Conservation (phyloP, 1,139 yeast species). For the Torulaspora globosa region DNA sequence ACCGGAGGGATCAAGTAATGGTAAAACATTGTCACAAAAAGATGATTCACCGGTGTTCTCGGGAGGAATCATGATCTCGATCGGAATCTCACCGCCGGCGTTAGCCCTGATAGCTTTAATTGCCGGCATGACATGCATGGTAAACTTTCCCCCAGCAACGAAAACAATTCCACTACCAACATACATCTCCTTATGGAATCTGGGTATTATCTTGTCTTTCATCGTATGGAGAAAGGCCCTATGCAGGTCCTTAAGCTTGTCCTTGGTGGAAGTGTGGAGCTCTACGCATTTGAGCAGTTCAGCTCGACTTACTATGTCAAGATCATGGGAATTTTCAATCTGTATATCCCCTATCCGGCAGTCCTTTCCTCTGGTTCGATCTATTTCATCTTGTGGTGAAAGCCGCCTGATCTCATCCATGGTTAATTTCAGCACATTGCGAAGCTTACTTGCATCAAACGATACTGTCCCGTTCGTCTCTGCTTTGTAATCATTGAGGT, state of each 20-base stretch:
- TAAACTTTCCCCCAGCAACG: slow-evolving; percentile 77
- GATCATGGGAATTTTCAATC: slow-evolving; percentile 1
- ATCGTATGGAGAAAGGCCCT: slow-evolving; percentile 46
- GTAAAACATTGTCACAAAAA: slow-evolving; percentile 60
- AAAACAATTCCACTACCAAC: slow-evolving; percentile 72
- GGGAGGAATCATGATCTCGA: slow-evolving; percentile 72
- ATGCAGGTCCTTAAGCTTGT: slow-evolving; percentile 53
- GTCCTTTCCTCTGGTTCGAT: slow-evolving; percentile 7
- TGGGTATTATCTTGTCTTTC: slow-evolving; percentile 45
- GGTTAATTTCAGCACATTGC: slow-evolving; percentile 5
- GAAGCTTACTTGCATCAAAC: slow-evolving; percentile 4
- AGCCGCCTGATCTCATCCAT: slow-evolving; percentile 11
- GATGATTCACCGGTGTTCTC: slow-evolving; percentile 61
- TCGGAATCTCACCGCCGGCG: slow-evolving; percentile 63
- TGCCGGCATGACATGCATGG: slow-evolving; percentile 66
- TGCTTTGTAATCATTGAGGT: background rate
- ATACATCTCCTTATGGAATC: slow-evolving; percentile 39
- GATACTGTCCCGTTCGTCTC: background rate
- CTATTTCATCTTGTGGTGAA: slow-evolving; percentile 11
- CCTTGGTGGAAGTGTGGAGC: slow-evolving; percentile 46
- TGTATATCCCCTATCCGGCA: slow-evolving; percentile 10
- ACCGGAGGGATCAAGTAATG: slow-evolving; percentile 45
- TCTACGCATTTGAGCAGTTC: slow-evolving; percentile 34
- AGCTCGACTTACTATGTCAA: slow-evolving; percentile 20
- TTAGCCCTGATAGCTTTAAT: slow-evolving; percentile 56